Conservation (phyloP, 257 asterid genomes). For the Nicotiana paniculata region DNA sequence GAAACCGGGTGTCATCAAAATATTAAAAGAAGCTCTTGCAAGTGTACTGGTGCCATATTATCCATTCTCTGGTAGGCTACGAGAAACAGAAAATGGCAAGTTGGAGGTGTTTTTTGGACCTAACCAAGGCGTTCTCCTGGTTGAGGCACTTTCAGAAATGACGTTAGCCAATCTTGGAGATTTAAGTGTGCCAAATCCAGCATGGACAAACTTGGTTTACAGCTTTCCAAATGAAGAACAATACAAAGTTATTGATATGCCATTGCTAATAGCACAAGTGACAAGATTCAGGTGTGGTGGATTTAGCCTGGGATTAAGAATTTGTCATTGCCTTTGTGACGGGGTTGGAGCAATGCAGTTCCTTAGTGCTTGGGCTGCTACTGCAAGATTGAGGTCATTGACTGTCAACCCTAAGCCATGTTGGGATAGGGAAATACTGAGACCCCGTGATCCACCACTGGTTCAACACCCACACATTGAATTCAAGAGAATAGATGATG, state of each 20-base stretch:
- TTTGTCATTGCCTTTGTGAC: conserved; percentile 85
- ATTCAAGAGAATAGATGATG: conserved; percentile 48
- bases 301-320: conserved; percentile 68
- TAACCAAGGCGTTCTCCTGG: conserved; percentile 59
- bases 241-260: conserved; percentile 75
- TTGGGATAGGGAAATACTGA: conserved; percentile 71
- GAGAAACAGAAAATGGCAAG: conserved; percentile 58
- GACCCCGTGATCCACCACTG: conserved; percentile 54
- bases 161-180: conserved; percentile 58
- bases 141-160: conserved; percentile 59
- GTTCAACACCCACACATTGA: conserved; percentile 52
- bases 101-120: conserved; percentile 66
- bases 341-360: conserved; percentile 95
- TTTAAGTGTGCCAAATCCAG: conserved; percentile 69
- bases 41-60: conserved; percentile 64
- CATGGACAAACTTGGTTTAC: conserved; percentile 59
- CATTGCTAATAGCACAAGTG: conserved; percentile 76
- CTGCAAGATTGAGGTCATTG: conserved; percentile 48
- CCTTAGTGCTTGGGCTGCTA: conserved; percentile 69
- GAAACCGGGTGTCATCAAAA: conserved; percentile 13
- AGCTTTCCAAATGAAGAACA: conserved; percentile 58
- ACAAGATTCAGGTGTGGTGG: conserved; percentile 77
- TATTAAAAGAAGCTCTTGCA: conserved; percentile 57
- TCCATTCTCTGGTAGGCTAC: conserved; percentile 74
- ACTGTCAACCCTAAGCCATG: conserved; percentile 44